Evolutionary conservation across 805 yeast species (phyloP).

Genomic region (Candida maltosa): DNA sequence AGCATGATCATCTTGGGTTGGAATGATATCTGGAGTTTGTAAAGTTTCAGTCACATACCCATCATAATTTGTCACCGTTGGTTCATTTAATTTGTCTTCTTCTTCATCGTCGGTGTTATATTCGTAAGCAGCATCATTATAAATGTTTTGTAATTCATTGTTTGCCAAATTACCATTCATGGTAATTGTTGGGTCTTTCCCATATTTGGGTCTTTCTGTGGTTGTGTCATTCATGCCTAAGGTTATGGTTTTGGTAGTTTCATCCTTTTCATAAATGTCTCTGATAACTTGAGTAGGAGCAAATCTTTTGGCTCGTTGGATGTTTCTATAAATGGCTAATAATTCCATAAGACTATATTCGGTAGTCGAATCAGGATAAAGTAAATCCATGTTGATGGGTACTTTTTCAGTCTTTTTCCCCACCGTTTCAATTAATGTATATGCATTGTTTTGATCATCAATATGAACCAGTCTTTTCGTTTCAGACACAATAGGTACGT

Average conservation of each 20-base stretch:
- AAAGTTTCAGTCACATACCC: slow-evolving; percentile 53
- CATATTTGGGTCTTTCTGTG: slow-evolving; percentile 13
- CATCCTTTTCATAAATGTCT: slow-evolving; percentile 9
- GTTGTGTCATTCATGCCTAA: slow-evolving; percentile 39
- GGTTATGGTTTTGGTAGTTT: slow-evolving; percentile 31
- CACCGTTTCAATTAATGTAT: slow-evolving; percentile 36
- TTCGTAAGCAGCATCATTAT: slow-evolving; percentile 50
- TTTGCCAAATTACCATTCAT: slow-evolving; percentile 71
- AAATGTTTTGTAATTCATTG: slow-evolving; percentile 72
- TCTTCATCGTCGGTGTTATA: slow-evolving; percentile 28
- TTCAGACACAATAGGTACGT: slow-evolving; percentile 6
- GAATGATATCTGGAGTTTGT: slow-evolving; percentile 7
- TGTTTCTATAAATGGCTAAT: slow-evolving; percentile 40
- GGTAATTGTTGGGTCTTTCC: slow-evolving; percentile 76
- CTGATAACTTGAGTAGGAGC: slow-evolving; percentile 2
- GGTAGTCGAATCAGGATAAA: slow-evolving; percentile 42
- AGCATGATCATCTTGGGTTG: slow-evolving; percentile 2
- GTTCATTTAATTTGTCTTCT: slow-evolving; percentile 18
- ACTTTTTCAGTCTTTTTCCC: slow-evolving; percentile 63
- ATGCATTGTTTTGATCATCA: slow-evolving; percentile 6
- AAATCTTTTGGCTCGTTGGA: neutral
- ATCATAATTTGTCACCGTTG: slow-evolving; percentile 33
- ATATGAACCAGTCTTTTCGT: slow-evolving; percentile 5
- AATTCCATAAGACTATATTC: slow-evolving; percentile 68
- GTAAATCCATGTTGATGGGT: slow-evolving; percentile 55